Base-by-base conservation (phyloP, 1,284 basidiomycete genomes). In the Trichosporon sp. region DNA sequence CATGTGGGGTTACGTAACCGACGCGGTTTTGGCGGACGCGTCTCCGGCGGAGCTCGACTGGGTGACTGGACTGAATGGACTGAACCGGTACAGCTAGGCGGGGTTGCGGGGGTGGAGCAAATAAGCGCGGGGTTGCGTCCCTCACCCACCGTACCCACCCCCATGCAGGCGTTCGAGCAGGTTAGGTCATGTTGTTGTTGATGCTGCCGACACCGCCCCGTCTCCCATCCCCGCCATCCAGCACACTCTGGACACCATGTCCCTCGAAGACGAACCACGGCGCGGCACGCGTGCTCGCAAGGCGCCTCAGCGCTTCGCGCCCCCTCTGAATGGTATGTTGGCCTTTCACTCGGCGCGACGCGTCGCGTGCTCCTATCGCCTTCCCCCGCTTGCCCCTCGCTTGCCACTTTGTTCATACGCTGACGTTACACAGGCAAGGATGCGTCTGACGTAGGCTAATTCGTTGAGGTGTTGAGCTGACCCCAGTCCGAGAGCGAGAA, bases 221-320 rank as follows among this genome's bases (percentile, higher is more conserved):
- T 29, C 46, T 54, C 29, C 32, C 44, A 21, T 62, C 49, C 23
- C 16, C 60, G 32, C 40, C 62, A 57, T 46, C 52, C 44, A 40
- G 32, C 49, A 29, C 61, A 31, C 37, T 31, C 56, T 29, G 14
- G 52, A 19, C 44, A 23, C 34, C 40, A 73, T 72, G 72, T 71
- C 69, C 21, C 60, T 65, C 32, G 65, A 65, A 13, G 66, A 65
- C 33, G 71, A 77, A 59, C 76, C 76, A 13, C 65, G 77, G 54
- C 65, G 76, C 65, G 75, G 76, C 8, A 66, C 70, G 13, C 69
- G 77, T 59, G 68, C 59, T 0, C 70, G 74, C 40, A 79, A 76
- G 63, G 69, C 69, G 49, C 70, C 74, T 2, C 70, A 77, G 46
- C 70, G 71, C 44, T 76, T 72, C 59, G 71, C 72, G 13, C 27